A percentile compares a stretch with the other conserved stretches of the same genome.
Evolutionary conservation across 129 eudicot species (phyloP).

Genomic region (Artemisia annua): DNA sequence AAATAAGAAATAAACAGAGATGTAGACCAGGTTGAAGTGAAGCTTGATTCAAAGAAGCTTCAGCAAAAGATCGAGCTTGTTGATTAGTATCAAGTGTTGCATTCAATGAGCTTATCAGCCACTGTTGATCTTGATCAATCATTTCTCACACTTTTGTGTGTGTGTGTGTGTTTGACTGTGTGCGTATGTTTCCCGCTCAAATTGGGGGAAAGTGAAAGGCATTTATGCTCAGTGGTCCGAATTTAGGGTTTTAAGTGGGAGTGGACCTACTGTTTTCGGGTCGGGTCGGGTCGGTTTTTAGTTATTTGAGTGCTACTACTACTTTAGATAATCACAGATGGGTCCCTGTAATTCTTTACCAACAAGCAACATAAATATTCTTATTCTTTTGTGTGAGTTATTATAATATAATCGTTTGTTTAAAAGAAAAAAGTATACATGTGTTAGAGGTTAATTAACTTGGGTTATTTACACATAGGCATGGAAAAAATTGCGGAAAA

Average conservation of each 20-base stretch:
- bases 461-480: too few relatives aligned
- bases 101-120: constrained; percentile 83
- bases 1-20: neutral
- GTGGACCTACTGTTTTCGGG: constrained; percentile 13
- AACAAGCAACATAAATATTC: too few relatives aligned
- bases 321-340: too few relatives aligned
- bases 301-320: too few relatives aligned
- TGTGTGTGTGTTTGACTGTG: constrained; percentile 20
- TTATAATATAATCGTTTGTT: too few relatives aligned
- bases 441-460: too few relatives aligned
- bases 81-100: constrained; percentile 89
- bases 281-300: constrained; percentile 10
- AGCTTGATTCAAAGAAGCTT: constrained; percentile 77
- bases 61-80: constrained; percentile 80
- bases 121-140: constrained; percentile 85
- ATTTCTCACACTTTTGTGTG: constrained; percentile 24
- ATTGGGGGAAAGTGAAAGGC: constrained; percentile 28
- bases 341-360: too few relatives aligned
- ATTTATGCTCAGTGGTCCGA: constrained; percentile 23
- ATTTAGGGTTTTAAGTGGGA: constrained; percentile 30
- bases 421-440: too few relatives aligned
- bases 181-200: constrained; percentile 52
- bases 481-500: too few relatives aligned
- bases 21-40: constrained; percentile 75
- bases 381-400: too few relatives aligned